Conservation (phyloP, 1,284 basidiomycete genomes). For the Tilletia caries region DNA sequence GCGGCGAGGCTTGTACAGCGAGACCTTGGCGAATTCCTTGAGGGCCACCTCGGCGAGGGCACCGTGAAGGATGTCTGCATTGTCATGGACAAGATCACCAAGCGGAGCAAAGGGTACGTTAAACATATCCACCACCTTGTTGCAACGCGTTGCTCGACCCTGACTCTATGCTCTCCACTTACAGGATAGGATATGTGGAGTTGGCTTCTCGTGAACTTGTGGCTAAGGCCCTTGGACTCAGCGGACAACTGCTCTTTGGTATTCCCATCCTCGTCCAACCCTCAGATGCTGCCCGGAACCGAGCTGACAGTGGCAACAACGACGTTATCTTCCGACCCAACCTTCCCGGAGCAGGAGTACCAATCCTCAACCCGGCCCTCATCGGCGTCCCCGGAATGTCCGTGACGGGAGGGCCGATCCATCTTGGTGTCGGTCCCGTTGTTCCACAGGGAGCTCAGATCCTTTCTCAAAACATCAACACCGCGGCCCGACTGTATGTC, state of each 20-base stretch:
- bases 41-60: conserved; percentile 83
- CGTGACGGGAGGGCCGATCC: conserved; percentile 22
- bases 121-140: neutral
- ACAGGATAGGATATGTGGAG: conserved; percentile 91
- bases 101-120: conserved; percentile 87
- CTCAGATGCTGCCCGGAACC: conserved; percentile 93
- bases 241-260: conserved; percentile 94
- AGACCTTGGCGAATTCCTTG: conserved; percentile 97
- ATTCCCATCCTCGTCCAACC: conserved; percentile 92
- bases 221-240: conserved; percentile 79
- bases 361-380: neutral
- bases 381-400: conserved; percentile 5
- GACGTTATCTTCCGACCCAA: conserved; percentile 22
- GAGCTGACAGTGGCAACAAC: conserved; percentile 30
- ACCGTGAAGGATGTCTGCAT: conserved; percentile 91
- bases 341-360: conserved; percentile 13
- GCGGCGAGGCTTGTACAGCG: conserved; percentile 88
- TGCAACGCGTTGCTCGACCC: neutral
- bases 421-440: conserved; percentile 19
- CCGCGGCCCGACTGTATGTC: conserved; percentile 78
- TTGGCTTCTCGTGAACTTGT: conserved; percentile 84
- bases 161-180: neutral
- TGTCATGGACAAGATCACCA: conserved; percentile 85
- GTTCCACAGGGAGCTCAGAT: neutral
- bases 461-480: conserved; percentile 54